Conservation (phyloP, 2,329 filamentous ascomycete genomes). For the Colletotrichum euphorbiae region DNA sequence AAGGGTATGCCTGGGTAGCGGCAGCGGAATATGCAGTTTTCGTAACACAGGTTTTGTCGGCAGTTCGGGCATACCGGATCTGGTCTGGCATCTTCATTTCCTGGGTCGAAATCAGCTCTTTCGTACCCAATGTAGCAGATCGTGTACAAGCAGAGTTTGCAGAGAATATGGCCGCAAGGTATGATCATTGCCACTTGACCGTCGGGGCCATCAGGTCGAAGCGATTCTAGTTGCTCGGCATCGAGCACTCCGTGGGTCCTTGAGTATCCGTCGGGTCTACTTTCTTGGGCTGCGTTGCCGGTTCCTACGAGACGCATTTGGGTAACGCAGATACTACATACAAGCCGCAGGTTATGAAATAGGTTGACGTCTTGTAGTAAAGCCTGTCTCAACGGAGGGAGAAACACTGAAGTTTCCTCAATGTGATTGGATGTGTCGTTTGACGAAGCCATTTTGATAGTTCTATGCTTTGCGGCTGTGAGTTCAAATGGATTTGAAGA, state of each 20-base stretch:
- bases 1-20: slow-evolving; percentile 17
- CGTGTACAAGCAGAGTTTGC: slow-evolving; percentile 9
- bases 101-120: slow-evolving; percentile 3
- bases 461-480: no score
- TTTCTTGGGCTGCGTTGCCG: neutral
- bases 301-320: neutral
- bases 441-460: no score
- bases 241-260: neutral
- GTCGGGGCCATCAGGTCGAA: neutral
- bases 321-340: neutral
- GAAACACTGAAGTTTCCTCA: neutral
- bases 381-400: neutral
- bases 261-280: neutral
- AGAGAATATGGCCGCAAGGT: slow-evolving; percentile 27
- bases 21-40: slow-evolving; percentile 1
- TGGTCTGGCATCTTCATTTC: neutral
- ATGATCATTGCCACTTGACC: slow-evolving; percentile 1
- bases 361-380: neutral
- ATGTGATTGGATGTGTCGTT: no score
- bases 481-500: no score
- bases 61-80: slow-evolving; percentile 16
- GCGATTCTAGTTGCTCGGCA: neutral
- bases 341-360: neutral
- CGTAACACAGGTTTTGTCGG: neutral
- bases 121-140: neutral